Evolutionary conservation across 2,329 filamentous ascomycete species (phyloP), one percentile per base, ranked within the genome.

Genomic region (Gaeumannomyces sp.): DNA sequence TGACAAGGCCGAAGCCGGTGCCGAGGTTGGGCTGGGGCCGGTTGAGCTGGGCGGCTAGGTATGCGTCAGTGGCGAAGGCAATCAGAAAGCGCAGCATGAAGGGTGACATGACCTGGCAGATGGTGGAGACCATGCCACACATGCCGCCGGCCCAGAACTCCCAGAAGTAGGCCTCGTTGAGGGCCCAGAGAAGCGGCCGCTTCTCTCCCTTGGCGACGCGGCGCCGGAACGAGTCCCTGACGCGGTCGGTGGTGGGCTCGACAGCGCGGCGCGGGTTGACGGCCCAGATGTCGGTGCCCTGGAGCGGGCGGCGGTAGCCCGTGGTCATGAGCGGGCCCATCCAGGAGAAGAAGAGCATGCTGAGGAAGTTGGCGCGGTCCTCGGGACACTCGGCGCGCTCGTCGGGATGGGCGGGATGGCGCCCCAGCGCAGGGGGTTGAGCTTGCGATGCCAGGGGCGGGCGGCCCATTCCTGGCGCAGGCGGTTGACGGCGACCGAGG

Each of bases 21-120:
- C 88, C 88, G 62, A 98, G 87, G 63, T 84, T 73, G 0, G 95
- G 94, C 0, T 82, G 79, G 0, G 87, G 81, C 0, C 72, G 68
- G 10, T 78, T 78, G 0, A 74, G 76, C 11, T 76, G 75, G 31
- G 83, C 78, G 1, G 92, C 91, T 29, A 82, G 73, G 74, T 91
- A 98, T 4, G 93, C 93, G 65, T 93, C 85, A 25, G 87, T 85
- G 0, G 93, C 90, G 73, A 96, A 98, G 60, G 86, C 83, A 73
- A 98, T 98, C 27, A 98, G 81, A 74, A 90, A 97, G 60, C 92
- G 88, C 53, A 97, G 83, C 2, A 90, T 86, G 72, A 94, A 98
- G 0, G 94, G 95, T 0, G 92, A 87, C 66, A 97, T 81, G 65
- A 96, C 90, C 75, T 96, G 89, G 33, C 93, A 77, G 45, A 96